A percentile compares a stretch with the other conserved stretches of the same genome.
These are phyloP conservation scores for Phascolomyces articulosus DNA, from an alignment of 371 early-diverging fungal genomes.

Conservation along the genomic window DNA sequence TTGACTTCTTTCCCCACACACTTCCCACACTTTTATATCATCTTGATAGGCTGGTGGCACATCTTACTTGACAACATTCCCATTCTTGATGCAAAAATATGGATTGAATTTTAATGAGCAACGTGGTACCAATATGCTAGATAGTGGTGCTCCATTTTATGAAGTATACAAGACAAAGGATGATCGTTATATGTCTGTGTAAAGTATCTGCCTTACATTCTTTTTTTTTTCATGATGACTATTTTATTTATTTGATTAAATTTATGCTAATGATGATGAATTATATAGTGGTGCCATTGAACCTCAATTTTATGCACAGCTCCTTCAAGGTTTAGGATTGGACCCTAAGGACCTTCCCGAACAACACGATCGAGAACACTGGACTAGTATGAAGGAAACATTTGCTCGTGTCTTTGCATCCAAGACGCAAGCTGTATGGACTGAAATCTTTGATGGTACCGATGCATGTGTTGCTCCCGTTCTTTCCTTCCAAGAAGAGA, in stretches of 20 bases:
- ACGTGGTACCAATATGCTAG: constrained; percentile 67
- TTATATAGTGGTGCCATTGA: constrained; percentile 68
- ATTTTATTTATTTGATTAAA: not conserved
- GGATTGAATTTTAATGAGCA: constrained; percentile 58
- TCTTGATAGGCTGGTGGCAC: constrained; percentile 50
- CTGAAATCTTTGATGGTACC: constrained; percentile 60
- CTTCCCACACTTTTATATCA: not conserved
- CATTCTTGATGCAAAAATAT: constrained; percentile 63
- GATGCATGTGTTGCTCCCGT: constrained; percentile 83
- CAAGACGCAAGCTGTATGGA: constrained; percentile 74
- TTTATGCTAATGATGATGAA: too few relatives aligned
- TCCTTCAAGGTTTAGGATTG: constrained; percentile 59
- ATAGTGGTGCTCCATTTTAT: constrained; percentile 77
- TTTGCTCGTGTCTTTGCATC: constrained; percentile 56
- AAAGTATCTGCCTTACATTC: not conserved
- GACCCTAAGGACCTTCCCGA: constrained; percentile 44
- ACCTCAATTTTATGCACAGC: constrained; percentile 66
- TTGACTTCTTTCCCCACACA: not conserved
- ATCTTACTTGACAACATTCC: constrained; percentile 55
- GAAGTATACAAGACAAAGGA: constrained; percentile 76
- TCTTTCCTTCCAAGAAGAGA: constrained; percentile 51
- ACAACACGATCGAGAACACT: constrained; percentile 56
- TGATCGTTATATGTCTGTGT: constrained; percentile 70
- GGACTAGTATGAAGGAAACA: constrained; percentile 57
- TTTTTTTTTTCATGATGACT: too few relatives aligned